Conservation (phyloP, 768 basidiomycete genomes). For the Leccinum uliginosum region DNA sequence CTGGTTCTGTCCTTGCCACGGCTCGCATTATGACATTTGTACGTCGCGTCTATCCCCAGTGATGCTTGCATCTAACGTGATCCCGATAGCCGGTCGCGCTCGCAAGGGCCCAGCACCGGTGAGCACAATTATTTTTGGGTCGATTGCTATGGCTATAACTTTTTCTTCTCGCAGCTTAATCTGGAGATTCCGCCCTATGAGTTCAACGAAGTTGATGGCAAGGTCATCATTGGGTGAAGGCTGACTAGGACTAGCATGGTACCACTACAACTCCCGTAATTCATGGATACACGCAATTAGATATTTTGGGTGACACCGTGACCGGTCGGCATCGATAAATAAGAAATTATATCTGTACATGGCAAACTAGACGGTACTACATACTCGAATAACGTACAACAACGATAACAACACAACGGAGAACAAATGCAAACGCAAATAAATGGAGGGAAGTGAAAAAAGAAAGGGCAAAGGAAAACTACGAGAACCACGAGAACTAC, state of each 20-base stretch:
- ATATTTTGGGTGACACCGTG: conserved; percentile 11
- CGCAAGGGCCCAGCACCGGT: conserved; percentile 97
- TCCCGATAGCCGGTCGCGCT: conserved; percentile 74
- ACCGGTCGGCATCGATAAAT: neutral
- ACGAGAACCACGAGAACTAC: neutral
- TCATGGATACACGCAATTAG: conserved; percentile 21
- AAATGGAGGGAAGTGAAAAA: neutral
- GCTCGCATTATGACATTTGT: conserved; percentile 98
- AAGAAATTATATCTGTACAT: neutral
- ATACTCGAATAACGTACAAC: neutral
- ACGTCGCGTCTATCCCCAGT: conserved; percentile 26
- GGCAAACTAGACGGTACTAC: neutral
- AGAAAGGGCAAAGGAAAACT: neutral
- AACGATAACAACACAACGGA: neutral
- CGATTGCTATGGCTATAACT: conserved; percentile 7
- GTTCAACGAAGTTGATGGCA: conserved; percentile 83
- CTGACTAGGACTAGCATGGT: neutral
- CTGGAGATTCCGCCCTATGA: conserved; percentile 88
- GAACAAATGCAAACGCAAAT: neutral
- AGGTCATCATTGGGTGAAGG: conserved; percentile 77
- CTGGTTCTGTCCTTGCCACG: conserved; percentile 99
- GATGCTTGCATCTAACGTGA: conserved; percentile 11
- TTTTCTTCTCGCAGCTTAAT: conserved; percentile 61
- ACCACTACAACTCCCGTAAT: conserved; percentile 18
- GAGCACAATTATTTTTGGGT: conserved; percentile 29